Conservation (phyloP, 2,329 filamentous ascomycete species). For the Fusarium sp. region DNA sequence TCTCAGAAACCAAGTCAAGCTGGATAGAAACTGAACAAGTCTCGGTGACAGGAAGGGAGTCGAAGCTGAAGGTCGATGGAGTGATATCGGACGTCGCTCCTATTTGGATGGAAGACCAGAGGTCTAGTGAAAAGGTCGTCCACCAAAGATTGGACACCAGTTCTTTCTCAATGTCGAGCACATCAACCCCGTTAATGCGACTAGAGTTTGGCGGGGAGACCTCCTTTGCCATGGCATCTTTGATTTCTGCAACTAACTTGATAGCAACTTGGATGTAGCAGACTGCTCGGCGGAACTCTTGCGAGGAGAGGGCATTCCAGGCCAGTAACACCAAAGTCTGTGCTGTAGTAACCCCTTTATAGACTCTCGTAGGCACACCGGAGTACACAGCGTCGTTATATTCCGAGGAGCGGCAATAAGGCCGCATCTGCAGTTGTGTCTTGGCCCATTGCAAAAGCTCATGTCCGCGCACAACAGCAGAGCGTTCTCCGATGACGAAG, state of each 20-base stretch:
- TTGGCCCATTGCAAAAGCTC: conserved; percentile 53
- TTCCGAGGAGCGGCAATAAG: conserved; percentile 37
- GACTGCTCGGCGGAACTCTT: conserved; percentile 51
- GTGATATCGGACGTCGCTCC: conserved; percentile 46
- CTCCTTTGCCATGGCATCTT: conserved; percentile 49
- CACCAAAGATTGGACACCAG: conserved; percentile 56
- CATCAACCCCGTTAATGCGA: conserved; percentile 57
- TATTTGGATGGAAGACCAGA: conserved; percentile 56
- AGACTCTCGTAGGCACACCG: conserved; percentile 51
- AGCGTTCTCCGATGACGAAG: conserved; percentile 50
- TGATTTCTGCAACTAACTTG: conserved; percentile 50
- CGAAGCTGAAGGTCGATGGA: conserved; percentile 44
- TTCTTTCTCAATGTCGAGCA: conserved; percentile 57
- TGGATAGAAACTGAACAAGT: conserved; percentile 50
- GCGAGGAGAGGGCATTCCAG: conserved; percentile 53
- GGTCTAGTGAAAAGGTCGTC: conserved; percentile 54
- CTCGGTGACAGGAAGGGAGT: conserved; percentile 50
- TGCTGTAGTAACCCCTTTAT: conserved; percentile 50
- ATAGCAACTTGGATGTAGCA: conserved; percentile 54
- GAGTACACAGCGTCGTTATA: conserved; percentile 42
- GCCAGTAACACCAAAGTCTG: conserved; percentile 54
- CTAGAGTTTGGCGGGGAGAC: conserved; percentile 49
- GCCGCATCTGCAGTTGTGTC: conserved; percentile 50
- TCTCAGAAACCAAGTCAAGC: conserved; percentile 54
- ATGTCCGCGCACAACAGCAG: conserved; percentile 47